Percentiles rank a stretch among this genome's conserved stretches.
Conservation (phyloP, 2,329 filamentous ascomycete genomes). For the Aspergillus thermomutatus region DNA sequence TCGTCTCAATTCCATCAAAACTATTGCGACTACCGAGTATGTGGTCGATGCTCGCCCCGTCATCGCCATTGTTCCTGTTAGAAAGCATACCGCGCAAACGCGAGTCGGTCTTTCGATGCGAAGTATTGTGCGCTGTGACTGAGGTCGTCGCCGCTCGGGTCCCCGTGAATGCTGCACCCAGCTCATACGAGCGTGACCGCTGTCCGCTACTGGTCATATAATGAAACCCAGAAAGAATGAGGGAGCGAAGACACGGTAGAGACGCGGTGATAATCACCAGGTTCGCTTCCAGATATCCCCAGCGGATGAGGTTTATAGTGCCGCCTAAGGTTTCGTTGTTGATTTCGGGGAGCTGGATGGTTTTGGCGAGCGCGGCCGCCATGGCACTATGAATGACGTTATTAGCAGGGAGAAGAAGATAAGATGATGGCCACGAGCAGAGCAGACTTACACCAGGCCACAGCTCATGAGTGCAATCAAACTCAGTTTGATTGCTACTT, state of each 20-base stretch:
- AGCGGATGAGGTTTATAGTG: slow-evolving; percentile 24
- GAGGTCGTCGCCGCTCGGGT: neutral
- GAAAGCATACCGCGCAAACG: neutral
- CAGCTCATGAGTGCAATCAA: slow-evolving; percentile 27
- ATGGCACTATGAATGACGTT: slow-evolving; percentile 18
- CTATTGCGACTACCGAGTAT: neutral
- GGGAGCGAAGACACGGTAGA: slow-evolving; percentile 25
- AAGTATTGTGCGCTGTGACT: neutral
- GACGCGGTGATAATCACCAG: slow-evolving; percentile 32
- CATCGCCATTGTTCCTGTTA: neutral
- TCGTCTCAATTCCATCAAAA: neutral
- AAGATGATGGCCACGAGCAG: neutral
- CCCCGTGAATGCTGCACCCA: neutral
- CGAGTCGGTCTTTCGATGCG: neutral
- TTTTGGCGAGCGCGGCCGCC: slow-evolving; percentile 25
- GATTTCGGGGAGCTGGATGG: slow-evolving; percentile 19
- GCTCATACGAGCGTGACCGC: neutral
- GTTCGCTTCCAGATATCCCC: slow-evolving; percentile 28
- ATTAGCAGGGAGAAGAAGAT: neutral
- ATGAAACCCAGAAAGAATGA: slow-evolving; percentile 5
- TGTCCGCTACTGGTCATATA: neutral
- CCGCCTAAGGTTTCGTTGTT: slow-evolving; percentile 17
- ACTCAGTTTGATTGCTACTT: slow-evolving; percentile 27
- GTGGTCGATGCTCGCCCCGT: neutral
- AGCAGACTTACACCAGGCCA: slow-evolving; percentile 29